Evolutionary conservation across 2,329 filamentous ascomycete genomes (phyloP).

Genomic region (Elsinoe ampelina): DNA sequence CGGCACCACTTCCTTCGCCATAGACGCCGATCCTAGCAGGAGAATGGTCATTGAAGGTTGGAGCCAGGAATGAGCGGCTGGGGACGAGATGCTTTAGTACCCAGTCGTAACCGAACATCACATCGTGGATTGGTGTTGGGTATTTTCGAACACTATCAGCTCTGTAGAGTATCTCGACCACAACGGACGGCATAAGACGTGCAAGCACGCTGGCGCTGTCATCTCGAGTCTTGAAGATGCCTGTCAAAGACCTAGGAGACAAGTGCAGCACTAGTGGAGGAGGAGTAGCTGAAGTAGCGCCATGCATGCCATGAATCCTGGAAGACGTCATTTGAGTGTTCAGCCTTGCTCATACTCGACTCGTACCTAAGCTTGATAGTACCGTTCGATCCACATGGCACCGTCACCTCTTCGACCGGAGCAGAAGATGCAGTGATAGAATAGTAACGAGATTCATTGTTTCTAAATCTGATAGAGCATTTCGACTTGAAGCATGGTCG

Average conservation of each 20-base stretch:
- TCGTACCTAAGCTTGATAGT: constrained; percentile 33
- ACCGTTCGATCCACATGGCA: constrained; percentile 36
- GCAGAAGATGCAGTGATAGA: background rate
- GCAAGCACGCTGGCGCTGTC: constrained; percentile 24
- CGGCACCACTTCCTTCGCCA: constrained; percentile 40
- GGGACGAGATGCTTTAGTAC: constrained; percentile 31
- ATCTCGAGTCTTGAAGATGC: constrained; percentile 24
- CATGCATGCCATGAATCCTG: constrained; percentile 28
- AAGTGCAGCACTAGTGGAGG: constrained; percentile 34
- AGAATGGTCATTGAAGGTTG: constrained; percentile 21
- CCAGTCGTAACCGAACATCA: constrained; percentile 41
- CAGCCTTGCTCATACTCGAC: background rate
- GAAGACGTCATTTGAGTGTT: background rate
- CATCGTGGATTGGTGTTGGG: constrained; percentile 40
- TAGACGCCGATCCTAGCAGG: constrained; percentile 34
- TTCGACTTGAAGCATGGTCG: background rate
- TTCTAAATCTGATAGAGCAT: background rate
- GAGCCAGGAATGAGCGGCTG: constrained; percentile 20
- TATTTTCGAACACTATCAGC: constrained; percentile 27
- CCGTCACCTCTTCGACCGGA: constrained; percentile 11
- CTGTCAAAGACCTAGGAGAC: constrained; percentile 33
- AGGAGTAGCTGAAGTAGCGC: constrained; percentile 18
- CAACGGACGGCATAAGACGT: constrained; percentile 29
- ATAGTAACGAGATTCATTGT: background rate
- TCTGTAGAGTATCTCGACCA: constrained; percentile 40